Conservation (phyloP, 352 stramenopile species). For the Blastocystis sp. region DNA sequence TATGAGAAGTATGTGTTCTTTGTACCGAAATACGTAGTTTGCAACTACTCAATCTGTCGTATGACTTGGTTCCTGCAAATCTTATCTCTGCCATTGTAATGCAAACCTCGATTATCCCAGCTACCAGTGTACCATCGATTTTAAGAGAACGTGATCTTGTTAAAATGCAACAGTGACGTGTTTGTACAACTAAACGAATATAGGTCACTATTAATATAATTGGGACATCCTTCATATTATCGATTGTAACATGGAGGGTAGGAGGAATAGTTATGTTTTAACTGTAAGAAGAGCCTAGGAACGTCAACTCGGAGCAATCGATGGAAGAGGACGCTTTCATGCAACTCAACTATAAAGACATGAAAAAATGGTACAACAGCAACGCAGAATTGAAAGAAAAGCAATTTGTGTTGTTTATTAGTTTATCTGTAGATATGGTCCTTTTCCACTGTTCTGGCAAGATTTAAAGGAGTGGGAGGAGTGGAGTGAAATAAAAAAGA, state of each 20-base stretch:
- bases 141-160: conserved; percentile 71
- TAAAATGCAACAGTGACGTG: conserved; percentile 74
- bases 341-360: conserved; percentile 77
- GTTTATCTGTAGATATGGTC: conserved; percentile 69
- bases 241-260: neutral
- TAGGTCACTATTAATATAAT: neutral
- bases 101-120: conserved; percentile 19
- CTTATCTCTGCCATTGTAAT: conserved; percentile 42
- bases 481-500: conserved; percentile 77
- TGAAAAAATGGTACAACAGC: conserved; percentile 82
- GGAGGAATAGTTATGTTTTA: neutral
- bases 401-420: neutral
- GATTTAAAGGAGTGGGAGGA: conserved; percentile 77
- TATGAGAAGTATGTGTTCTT: neutral
- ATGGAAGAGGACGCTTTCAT: conserved; percentile 82
- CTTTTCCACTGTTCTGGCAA: conserved; percentile 80
- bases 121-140: conserved; percentile 49
- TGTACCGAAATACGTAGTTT: neutral
- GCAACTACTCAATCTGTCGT: conserved; percentile 51
- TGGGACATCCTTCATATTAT: neutral
- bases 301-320: conserved; percentile 70
- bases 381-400: conserved; percentile 68
- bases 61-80: conserved; percentile 47
- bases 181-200: conserved; percentile 9
- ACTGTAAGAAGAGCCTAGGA: neutral